Evolutionary conservation across 2,329 filamentous ascomycete genomes (phyloP), one percentile per base, ranked within the genome.

Genomic region (Phyllosticta citribraziliensis): DNA sequence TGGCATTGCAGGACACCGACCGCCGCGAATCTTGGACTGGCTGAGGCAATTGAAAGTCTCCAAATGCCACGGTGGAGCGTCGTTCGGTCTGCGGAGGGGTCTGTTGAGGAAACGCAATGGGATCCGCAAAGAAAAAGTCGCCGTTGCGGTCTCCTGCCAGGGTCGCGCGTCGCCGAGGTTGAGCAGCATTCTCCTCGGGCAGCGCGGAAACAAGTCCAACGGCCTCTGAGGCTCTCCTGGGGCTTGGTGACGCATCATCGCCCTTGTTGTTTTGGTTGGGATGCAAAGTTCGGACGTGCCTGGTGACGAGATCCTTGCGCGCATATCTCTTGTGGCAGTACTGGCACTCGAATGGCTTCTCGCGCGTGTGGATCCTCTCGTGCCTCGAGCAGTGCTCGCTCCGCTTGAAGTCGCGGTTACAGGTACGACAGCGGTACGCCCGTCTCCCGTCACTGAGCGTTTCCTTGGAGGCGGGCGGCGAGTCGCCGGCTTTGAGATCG

Each of bases 261-360:
- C 12, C 11, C 35, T 40, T 40, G 35, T 40, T n/a, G 40, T 47
- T 47, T 54, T 55, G 56, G n/a, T 60, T 47, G 53, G 68, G 65
- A 56, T 73, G 71, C 14, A 73, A 62, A 11, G 71, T 71, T 52
- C 68, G 66, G 53, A 72, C 71, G 57, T 73, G 71, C 54, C 71
- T 67, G 56, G 72, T 70, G 14, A 73, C 68, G n/a, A 73, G 66
- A 61, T 73, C 71, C 70, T 71, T 73, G 61, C 71, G 66, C 55
- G 70, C 70, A 63, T 73, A 73, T 55, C 64, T 67, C 20, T 69
- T 64, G 19, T 69, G 67, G 65, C 71, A 73, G 56, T 70, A 72
- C 40, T 66, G 64, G 62, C 71, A 73, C 24, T 65, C 57, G 58
- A 72, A 73, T 9, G 71, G 71, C 25, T 68, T 67, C 61, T 72